A percentile compares a stretch with the other conserved stretches of the same genome.
Conservation (phyloP, 2,329 filamentous ascomycete species). For the Fusarium transvaalense region DNA sequence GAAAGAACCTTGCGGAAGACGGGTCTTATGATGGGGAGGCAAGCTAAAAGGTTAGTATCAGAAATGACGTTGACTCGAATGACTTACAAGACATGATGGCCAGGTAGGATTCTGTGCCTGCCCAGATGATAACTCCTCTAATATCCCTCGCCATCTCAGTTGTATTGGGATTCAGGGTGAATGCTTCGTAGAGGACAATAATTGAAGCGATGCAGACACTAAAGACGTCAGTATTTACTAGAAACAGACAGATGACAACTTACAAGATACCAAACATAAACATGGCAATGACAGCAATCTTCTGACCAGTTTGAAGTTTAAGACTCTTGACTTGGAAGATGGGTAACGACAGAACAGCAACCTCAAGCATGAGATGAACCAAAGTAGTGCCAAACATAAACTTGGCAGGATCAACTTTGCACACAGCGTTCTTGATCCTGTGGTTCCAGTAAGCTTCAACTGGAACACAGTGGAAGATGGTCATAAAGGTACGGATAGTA, state of each 20-base stretch:
- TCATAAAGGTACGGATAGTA: slow-evolving; percentile 38
- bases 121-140: slow-evolving; percentile 34
- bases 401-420: slow-evolving; percentile 30
- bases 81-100: slow-evolving; percentile 38
- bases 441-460: slow-evolving; percentile 34
- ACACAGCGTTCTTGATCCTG: slow-evolving; percentile 32
- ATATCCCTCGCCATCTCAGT: slow-evolving; percentile 34
- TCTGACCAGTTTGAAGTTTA: slow-evolving; percentile 27
- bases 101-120: slow-evolving; percentile 25
- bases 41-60: slow-evolving; percentile 21
- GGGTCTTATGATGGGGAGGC: slow-evolving; percentile 31
- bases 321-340: slow-evolving; percentile 35
- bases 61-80: background rate
- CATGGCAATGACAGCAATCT: slow-evolving; percentile 34
- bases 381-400: slow-evolving; percentile 39
- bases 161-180: slow-evolving; percentile 23
- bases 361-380: slow-evolving; percentile 32
- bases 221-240: background rate
- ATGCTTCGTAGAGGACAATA: slow-evolving; percentile 30
- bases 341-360: slow-evolving; percentile 32
- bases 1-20: slow-evolving; percentile 26
- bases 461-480: slow-evolving; percentile 34
- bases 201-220: slow-evolving; percentile 31
- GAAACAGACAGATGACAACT: background rate
- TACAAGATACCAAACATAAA: slow-evolving; percentile 43